These are phyloP conservation scores for Colletotrichum sp. DNA, from an alignment of 2,329 filamentous ascomycete genomes.

Conservation along the genomic window DNA sequence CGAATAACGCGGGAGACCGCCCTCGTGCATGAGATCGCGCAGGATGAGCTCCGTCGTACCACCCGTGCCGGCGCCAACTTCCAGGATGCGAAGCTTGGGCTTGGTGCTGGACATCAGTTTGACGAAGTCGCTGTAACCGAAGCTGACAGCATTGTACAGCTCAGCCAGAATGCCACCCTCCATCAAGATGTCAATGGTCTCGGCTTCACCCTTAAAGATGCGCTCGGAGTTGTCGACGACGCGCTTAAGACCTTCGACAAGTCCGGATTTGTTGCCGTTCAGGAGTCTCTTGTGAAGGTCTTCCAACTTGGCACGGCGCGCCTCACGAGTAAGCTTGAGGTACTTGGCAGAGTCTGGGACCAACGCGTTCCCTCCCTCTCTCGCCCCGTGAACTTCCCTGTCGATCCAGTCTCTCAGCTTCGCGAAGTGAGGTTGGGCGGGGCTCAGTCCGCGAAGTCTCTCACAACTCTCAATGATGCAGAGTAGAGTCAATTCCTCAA, in stretches of 20 bases:
- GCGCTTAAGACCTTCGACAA: not conserved
- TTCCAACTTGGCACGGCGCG: not conserved
- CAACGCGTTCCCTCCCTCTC: not conserved
- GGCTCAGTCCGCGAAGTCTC: not conserved
- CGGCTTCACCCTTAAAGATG: constrained; percentile 27
- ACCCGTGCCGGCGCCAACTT: constrained; percentile 7
- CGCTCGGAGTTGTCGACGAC: constrained; percentile 8
- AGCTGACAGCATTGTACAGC: not conserved
- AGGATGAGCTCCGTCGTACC: not conserved
- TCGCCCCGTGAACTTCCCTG: not conserved
- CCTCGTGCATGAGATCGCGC: not conserved
- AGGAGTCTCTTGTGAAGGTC: not conserved
- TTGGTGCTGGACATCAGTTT: constrained; percentile 27
- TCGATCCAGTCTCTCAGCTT: not conserved
- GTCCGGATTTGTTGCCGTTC: not conserved
- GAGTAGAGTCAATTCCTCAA: not conserved
- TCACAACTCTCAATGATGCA: not conserved
- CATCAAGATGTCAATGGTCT: constrained; percentile 34
- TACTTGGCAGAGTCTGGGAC: not conserved
- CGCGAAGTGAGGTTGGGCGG: not conserved
- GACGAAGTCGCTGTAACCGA: not conserved
- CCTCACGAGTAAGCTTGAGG: not conserved
- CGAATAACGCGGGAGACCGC: not conserved
- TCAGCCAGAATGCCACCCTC: constrained; percentile 18
- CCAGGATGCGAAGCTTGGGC: constrained; percentile 37